Percentiles rank a stretch among this genome's conserved stretches.
Conservation (phyloP, 1,139 yeast species). For the Maudiozyma humilis region DNA sequence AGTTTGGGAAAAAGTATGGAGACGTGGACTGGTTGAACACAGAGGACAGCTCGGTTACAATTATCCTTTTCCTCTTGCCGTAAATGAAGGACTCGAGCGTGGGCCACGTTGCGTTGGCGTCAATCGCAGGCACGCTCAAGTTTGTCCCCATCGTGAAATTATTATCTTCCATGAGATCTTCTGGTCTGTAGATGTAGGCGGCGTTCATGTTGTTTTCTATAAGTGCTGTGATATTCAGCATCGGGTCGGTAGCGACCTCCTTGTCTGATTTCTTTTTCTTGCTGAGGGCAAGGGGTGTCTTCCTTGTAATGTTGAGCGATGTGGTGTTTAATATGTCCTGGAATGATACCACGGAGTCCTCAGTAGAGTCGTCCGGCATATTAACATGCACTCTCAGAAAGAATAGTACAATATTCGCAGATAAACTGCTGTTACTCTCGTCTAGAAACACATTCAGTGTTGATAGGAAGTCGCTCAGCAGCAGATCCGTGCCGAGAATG, state of each 20-base stretch:
- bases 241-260: background rate
- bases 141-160: background rate
- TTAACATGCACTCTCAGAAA: constrained; percentile 34
- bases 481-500: constrained; percentile 51
- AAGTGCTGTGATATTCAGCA: constrained; percentile 12
- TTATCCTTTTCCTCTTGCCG: constrained; percentile 36
- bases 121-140: background rate
- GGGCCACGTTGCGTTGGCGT: constrained; percentile 32
- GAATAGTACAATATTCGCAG: constrained; percentile 47
- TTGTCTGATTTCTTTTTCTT: background rate
- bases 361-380: background rate
- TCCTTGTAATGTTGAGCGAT: background rate
- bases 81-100: constrained; percentile 40
- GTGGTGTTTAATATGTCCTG: background rate
- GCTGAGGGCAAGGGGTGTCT: background rate
- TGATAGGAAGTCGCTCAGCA: constrained; percentile 33
- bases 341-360: background rate
- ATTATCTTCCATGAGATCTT: constrained; percentile 15
- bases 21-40: constrained; percentile 9
- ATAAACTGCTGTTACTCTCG: constrained; percentile 47
- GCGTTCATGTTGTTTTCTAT: constrained; percentile 15
- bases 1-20: constrained; percentile 15
- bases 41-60: constrained; percentile 17
- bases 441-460: constrained; percentile 36
- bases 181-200: constrained; percentile 32